Base-by-base conservation (phyloP, 2,329 filamentous ascomycete species). In the Alternaria solani region DNA sequence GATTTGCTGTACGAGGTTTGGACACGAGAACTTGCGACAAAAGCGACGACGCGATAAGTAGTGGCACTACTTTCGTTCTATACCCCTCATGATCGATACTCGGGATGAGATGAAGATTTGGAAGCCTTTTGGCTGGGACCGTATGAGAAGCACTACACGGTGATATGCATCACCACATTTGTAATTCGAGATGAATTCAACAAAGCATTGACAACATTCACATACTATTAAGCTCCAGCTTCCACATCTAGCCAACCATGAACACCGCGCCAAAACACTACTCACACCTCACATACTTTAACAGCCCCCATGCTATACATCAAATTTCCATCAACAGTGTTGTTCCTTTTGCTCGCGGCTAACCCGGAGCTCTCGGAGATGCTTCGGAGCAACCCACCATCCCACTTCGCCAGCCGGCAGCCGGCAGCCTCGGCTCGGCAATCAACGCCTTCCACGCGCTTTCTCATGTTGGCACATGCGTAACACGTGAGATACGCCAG, bases 51-150 rank as follows among this genome's bases (percentile, higher is more conserved):
- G 67, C 64, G 65, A 65, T 48, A 51, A 64, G 47, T 56, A 68
- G 51, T 54, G 62, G 62, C 9, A 57, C 52, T 68, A 53, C 61
- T 68, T 68, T 68, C 55, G 58, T 68, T 67, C 43, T 70, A 75
- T 75, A 74, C 72, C 71, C 72, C 70, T 64, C 58, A 64, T 68
- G 65, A 64, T 61, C 57, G 67, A 61, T 53, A 56, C 67, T 54
- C 63, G 51, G 59, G 60, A 67, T 44, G 59, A 64, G 51, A 61
- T 56, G 32, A 55, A 48, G 48, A 54, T 38, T 61, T 60, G 58
- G 51, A 44, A 64, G 42, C 55, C 48, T 46, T 51, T 52, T 46
- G 57, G 51, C 42, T 54, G 20, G 46, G 57, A 51, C 41, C 47
- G 44, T 55, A 56, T 55, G 48, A 55, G 39, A n/a, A 55, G 53